Base-by-base conservation (phyloP, 495 filamentous ascomycete species). In the Podospora fimiseda region DNA sequence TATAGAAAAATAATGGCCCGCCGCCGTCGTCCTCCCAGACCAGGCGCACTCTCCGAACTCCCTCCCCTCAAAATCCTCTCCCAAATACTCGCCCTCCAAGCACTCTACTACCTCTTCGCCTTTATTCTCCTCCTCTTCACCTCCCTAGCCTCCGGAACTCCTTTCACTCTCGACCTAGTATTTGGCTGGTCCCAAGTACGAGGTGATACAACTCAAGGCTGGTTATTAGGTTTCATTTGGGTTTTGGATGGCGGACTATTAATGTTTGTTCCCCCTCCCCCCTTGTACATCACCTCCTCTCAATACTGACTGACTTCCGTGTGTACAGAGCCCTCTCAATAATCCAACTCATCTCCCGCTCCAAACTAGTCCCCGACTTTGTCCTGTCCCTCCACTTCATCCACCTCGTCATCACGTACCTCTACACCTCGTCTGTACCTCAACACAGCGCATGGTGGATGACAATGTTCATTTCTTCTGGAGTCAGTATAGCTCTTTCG, bases 331-430 rank as follows among this genome's bases (percentile, higher is more conserved):
- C 88, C 14, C 78, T 92, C 23, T 84, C 86, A n/a, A 79, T 93
- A 33, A 77, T 91, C 27, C 67, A 90, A 46, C 74, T 96, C 52
- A 81, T 96, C 56, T 84, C 85, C 23, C 88, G 91, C 49, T 90
- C 85, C 21, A 96, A 96, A 63, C 82, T 96, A 33, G 84, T 96
- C 27, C 87, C 87, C 54, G 93, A 99, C 66, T 99, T 99, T 67
- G 84, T 89, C 6, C 76, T 96, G 19, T 95, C 93, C 1, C 79
- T 93, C 20, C 90, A 95, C 72, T 81, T 86, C 69, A 72, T 96
- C 24, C 89, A 96, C 59, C 79, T 96, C n/a, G 53, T 95, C 50
- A 67, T 87, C 56, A 86, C 86, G 2, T 81, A 77, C 8, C 60
- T 94, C 2, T 95, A 95, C 62, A 83, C 90, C 1, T 56, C 15